Base-by-base conservation (phyloP, 2,329 filamentous ascomycete genomes). In the Aspergillus felis region DNA sequence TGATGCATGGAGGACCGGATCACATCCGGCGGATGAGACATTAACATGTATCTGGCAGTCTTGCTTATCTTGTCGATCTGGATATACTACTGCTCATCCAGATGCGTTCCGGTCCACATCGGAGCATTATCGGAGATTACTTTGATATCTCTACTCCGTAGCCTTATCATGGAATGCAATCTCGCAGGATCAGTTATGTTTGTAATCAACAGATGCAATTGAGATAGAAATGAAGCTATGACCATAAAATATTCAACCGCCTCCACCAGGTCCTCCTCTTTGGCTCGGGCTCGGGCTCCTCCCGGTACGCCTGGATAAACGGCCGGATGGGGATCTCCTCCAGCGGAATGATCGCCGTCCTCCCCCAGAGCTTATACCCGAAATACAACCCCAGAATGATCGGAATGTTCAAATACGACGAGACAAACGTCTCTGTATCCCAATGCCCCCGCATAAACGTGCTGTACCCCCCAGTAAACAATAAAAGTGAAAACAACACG, bases 381-480 rank as follows among this genome's bases (percentile, higher is more conserved):
- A 78, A 71, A 59, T 82, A 84, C 17, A 85, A 53, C 2, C 69
- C 60, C 1, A 84, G 62, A 61, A 87, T 85, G 27, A 84, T 77
- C 0, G 83, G 82, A 27, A 87, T 79, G n/a, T 83, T 83, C 25
- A 86, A 75, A 63, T 87, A 87, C 0, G 81, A 78, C 0, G 82
- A 83, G 55, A 79, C 74, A 0, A 84, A 83, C 65, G 85, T 86
- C 68, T 90, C 89, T 7, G 87, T 82, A 35, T 24, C 56, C 67
- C 67, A 69, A 17, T 62, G 53, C 0, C 62, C 61, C 4, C 64
- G 57, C 32, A 68, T 63, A 25, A 70, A 70, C 0, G 64, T 66
- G 10, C 84, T 80, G 70, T 89, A 91, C 0, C 87, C 88, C 60
- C 88, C 88, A 54, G 88, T 86, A 4, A 91, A 71, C 9, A 82